Base-by-base conservation (phyloP, 306 rosid genomes). In the Corylus avellana region DNA sequence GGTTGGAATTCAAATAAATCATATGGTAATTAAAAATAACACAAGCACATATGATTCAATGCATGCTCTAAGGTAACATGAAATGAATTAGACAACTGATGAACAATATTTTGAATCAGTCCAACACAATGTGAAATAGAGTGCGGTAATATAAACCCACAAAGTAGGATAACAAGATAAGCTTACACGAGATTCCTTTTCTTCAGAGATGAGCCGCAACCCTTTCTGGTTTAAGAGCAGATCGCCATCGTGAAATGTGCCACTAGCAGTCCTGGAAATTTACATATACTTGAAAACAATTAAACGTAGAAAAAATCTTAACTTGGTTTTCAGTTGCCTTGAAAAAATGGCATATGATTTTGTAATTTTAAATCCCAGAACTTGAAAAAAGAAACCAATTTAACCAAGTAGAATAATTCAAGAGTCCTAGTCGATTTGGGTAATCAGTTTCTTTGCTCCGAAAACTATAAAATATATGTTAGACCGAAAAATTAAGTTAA, bases 211-310 rank as follows among this genome's bases (percentile, higher is more conserved):
- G 18, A 95, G 94, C 84, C 99, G 90, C 92, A 95, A 70, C 39
- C 97, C 96, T 80, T 89, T 94, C 81, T 91, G 97, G 77, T 93
- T 93, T 62, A 93, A 80, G 27, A 89, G 91, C 61, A 93, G 86
- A 88, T 89, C 95, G 9, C 98, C 99, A 54, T 95, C 99, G 75
- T 93, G 99, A 83, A 95, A 95, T 75, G 97, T 93, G 44, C 98
- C 98, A 84, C 97, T 93, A 12, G 86, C 90, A 79, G 90, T 87
- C 73, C 90, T 84, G 85, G 75, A 62, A 74, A 79, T 59, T 27
- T 51, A 71, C 29, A 54, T 9, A 66, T 44, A 69, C 1, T 17
- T 29, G 14, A 37, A 50, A 53, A 56, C 42, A 27, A 0, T 7
- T 9, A 11, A 75, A 47, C 25, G 18, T 16, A 1, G 11, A 62